phyloP scores from a whole-genome alignment of 768 basidiomycete genomes.

The Termitomyces sp. region DNA sequence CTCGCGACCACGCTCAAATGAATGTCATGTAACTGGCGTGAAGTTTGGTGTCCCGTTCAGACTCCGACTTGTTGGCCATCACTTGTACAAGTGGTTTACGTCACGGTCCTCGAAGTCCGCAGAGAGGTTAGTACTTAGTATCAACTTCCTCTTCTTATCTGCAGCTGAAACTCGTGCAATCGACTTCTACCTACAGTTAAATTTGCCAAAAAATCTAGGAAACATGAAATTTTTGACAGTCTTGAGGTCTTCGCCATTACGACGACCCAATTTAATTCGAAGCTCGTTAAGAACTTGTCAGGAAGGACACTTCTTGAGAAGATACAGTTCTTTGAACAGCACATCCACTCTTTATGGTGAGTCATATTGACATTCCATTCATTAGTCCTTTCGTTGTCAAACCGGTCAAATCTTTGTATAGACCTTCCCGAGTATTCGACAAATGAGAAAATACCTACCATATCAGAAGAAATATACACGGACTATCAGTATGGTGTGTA shows the following conservation, averaged over 20 bases:
- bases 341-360: neutral
- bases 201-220: neutral
- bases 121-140: neutral
- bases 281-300: neutral
- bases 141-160: neutral
- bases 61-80: neutral
- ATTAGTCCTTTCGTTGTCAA: neutral
- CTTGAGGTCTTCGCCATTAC: neutral
- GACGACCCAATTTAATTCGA: neutral
- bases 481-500: neutral
- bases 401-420: neutral
- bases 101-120: neutral
- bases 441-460: neutral
- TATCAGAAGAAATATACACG: neutral
- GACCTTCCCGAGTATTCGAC: neutral
- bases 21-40: neutral
- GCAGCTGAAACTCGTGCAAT: neutral
- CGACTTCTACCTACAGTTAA: neutral
- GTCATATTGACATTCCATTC: neutral
- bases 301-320: neutral
- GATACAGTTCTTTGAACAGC: neutral
- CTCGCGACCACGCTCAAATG: neutral
- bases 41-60: neutral
- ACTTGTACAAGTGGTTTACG: neutral
- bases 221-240: neutral